Conservation (phyloP, 306 rosid genomes). For the Alnus rubra region DNA sequence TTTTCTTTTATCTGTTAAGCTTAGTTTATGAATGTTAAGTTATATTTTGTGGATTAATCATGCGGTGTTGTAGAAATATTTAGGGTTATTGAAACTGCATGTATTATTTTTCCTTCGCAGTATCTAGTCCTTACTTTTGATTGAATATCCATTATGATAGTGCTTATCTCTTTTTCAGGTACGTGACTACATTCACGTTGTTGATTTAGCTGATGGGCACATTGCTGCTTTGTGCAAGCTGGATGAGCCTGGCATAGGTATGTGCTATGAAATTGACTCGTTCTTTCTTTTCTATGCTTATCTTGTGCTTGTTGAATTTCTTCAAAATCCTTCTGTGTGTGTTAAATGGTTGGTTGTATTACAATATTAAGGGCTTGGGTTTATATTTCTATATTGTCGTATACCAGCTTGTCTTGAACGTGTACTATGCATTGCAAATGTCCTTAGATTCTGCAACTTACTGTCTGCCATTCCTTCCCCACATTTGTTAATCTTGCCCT, state of each 20-base stretch:
- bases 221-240: conserved; percentile 86
- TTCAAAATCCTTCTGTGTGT: neutral
- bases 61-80: neutral
- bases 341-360: neutral
- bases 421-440: neutral
- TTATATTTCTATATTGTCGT: neutral
- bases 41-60: neutral
- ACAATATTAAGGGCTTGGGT: neutral
- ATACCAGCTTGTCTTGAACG: neutral
- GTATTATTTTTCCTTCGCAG: conserved; percentile 12
- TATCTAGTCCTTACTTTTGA: conserved; percentile 17
- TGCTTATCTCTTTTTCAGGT: conserved; percentile 56
- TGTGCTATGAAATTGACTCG: conserved; percentile 7
- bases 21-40: neutral
- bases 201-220: conserved; percentile 97
- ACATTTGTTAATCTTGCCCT: neutral
- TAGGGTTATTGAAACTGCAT: conserved; percentile 6
- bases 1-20: neutral
- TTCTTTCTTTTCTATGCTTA: conserved; percentile 5
- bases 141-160: conserved; percentile 14
- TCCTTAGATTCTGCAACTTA: neutral
- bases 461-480: neutral
- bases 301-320: neutral
- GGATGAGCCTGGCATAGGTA: conserved; percentile 68
- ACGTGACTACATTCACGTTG: conserved; percentile 93